Evolutionary conservation across 768 basidiomycete species (phyloP).

Genomic region (Podaxis sp.): DNA sequence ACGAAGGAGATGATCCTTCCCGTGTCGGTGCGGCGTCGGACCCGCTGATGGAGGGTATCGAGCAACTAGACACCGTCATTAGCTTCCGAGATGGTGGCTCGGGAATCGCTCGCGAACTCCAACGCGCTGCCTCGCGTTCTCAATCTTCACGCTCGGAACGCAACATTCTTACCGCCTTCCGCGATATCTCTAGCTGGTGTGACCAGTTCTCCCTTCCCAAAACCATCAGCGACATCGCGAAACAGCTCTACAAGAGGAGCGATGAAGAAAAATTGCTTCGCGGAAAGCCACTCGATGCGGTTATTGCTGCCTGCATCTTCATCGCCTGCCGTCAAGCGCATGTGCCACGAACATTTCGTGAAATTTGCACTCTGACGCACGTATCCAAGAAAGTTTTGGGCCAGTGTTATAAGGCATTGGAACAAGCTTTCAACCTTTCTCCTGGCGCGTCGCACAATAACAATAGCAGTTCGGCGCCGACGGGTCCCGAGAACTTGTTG

Average conservation of each 20-base stretch:
- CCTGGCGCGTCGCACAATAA: slow-evolving; percentile 66
- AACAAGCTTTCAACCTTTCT: slow-evolving; percentile 84
- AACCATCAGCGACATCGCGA: slow-evolving; percentile 93
- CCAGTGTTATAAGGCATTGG: slow-evolving; percentile 89
- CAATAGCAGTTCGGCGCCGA: slow-evolving; percentile 42
- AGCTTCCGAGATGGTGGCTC: slow-evolving; percentile 95
- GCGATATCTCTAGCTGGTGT: slow-evolving; percentile 91
- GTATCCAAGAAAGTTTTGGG: slow-evolving; percentile 94
- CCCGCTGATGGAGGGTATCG: slow-evolving; percentile 90
- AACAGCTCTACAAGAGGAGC: slow-evolving; percentile 95
- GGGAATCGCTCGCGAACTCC: slow-evolving; percentile 87
- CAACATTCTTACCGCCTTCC: slow-evolving; percentile 85
- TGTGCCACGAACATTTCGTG: slow-evolving; percentile 94
- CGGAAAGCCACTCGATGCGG: slow-evolving; percentile 88
- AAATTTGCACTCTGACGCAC: slow-evolving; percentile 90
- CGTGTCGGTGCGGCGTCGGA: slow-evolving; percentile 98
- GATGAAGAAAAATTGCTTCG: slow-evolving; percentile 93
- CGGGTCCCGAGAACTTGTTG: slow-evolving; percentile 83
- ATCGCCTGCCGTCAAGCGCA: slow-evolving; percentile 95
- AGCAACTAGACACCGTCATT: slow-evolving; percentile 93
- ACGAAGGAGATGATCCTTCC: slow-evolving; percentile 98
- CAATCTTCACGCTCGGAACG: slow-evolving; percentile 80
- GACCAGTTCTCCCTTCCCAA: slow-evolving; percentile 94
- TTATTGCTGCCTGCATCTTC: slow-evolving; percentile 97
- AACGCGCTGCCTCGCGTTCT: slow-evolving; percentile 85